Base-by-base conservation (phyloP, 2,329 filamentous ascomycete genomes). In the Aurifilum marmelostoma region DNA sequence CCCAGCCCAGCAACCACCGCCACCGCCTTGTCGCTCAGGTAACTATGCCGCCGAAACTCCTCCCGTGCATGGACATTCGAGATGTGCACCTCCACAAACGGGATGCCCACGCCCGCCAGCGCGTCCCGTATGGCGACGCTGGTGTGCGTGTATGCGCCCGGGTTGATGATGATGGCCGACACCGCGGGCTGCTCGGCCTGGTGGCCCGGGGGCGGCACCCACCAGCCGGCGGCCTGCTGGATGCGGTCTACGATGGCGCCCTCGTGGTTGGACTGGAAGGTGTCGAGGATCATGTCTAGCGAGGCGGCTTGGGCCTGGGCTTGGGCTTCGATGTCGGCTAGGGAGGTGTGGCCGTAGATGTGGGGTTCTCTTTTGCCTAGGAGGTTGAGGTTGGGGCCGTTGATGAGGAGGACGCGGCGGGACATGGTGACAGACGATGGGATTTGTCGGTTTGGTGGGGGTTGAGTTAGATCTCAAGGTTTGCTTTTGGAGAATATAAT, bases 361-460 rank as follows among this genome's bases (percentile, higher is more conserved):
- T 88, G 81, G 21, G 92, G 91, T 77, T 95, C 91, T 29, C 92
- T 85, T 16, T 87, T 90, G 47, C 92, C 92, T 39, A 94, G 86
- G 63, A 94, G 89, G 80, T 94, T 94, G 74, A 94, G 89, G 78
- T 94, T 94, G 41, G 91, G 91, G n/a, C 92, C 91, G 79, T 93
- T 93, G 82, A 94, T 88, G 73, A 93, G 83, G 73, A 93, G 88
- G 76, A 93, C 88, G 66, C 75, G 77, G 68, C 78, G 79, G 41
- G 79, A 69, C 78, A 81, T 82, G 60, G 34, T 74, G 71, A 29
- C 24, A 41, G 12, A 34, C 9, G 37, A 14, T 54, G 60, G 47
- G 1, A 62, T 50, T 67, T 29, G 27, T 18, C 32, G 9, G 12
- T 52, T 16, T 27, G 29, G 54, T 56, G 24, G 52, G 27, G 16